A percentile compares a stretch with the other conserved stretches of the same genome.
phyloP scores from a whole-genome alignment of 352 stramenopile genomes.

The Phytopythium aichiense region DNA sequence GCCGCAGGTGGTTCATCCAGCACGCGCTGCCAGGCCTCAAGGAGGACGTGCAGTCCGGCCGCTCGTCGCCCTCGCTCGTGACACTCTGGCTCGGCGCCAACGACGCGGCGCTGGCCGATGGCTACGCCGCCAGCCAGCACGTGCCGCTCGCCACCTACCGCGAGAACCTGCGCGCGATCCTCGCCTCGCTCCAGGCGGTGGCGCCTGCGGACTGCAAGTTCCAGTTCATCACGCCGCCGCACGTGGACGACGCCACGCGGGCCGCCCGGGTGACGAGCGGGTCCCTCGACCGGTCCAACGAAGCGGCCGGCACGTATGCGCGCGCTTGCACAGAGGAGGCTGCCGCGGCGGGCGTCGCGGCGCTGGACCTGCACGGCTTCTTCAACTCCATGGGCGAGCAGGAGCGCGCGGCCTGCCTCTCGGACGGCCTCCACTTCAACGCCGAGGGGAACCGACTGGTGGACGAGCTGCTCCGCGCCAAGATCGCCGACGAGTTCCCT shows the following conservation, averaged over 20 bases:
- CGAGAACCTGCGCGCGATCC: slow-evolving; percentile 31
- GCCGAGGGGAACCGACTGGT: slow-evolving; percentile 42
- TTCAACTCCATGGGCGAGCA: slow-evolving; percentile 32
- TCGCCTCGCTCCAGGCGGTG: slow-evolving; percentile 14
- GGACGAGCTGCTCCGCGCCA: slow-evolving; percentile 26
- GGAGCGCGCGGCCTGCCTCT: slow-evolving; percentile 28
- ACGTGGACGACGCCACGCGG: slow-evolving; percentile 39
- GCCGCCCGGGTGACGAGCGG: slow-evolving; percentile 9
- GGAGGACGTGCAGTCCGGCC: slow-evolving; percentile 28
- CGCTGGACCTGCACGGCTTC: slow-evolving; percentile 43
- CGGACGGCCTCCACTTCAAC: slow-evolving; percentile 59
- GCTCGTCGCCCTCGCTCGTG: slow-evolving; percentile 35
- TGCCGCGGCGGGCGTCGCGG: slow-evolving; percentile 14
- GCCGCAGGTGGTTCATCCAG: slow-evolving; percentile 40
- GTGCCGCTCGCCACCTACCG: slow-evolving; percentile 44
- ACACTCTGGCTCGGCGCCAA: slow-evolving; percentile 72
- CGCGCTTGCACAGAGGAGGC: slow-evolving; percentile 36
- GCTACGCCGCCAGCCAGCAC: slow-evolving; percentile 26
- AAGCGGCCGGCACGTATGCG: slow-evolving; percentile 33
- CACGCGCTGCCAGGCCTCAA: slow-evolving; percentile 31
- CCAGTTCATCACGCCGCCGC: slow-evolving; percentile 52
- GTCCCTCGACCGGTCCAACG: slow-evolving; percentile 41
- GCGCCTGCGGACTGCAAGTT: slow-evolving; percentile 26
- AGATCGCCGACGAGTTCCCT: slow-evolving; percentile 27
- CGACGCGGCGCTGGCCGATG: slow-evolving; percentile 35